phyloP scores from a whole-genome alignment of 139 green algal species.

The Tetradesmus obliquus region DNA sequence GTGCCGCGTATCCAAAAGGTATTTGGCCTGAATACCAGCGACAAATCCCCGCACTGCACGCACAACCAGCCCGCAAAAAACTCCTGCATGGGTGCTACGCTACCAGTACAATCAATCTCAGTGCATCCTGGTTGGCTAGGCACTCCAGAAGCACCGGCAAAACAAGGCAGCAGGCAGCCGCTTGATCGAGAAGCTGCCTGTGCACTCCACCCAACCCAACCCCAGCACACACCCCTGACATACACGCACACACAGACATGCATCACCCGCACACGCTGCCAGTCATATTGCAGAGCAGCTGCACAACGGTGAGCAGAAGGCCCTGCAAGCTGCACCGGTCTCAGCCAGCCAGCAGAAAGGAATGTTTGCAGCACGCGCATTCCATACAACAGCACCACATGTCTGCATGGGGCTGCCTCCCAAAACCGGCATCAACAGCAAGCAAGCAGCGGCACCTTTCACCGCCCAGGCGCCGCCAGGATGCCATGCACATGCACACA shows the following conservation, averaged over 20 bases:
- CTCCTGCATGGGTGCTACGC: neutral
- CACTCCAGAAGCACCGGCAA: neutral
- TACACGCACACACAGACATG: neutral
- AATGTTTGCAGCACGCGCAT: neutral
- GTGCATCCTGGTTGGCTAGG: neutral
- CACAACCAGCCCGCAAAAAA: neutral
- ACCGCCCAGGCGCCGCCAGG: neutral
- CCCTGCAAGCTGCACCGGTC: neutral
- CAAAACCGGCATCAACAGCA: neutral
- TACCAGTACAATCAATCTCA: neutral
- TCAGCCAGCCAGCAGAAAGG: neutral
- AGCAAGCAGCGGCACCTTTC: neutral
- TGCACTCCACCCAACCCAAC: neutral
- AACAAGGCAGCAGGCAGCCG: neutral
- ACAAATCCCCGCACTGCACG: neutral
- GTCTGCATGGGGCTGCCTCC: neutral
- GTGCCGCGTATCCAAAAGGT: neutral
- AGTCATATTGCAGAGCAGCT: neutral
- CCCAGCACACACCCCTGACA: neutral
- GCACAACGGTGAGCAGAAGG: neutral
- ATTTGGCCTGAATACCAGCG: neutral
- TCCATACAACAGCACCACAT: neutral
- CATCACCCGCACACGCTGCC: neutral
- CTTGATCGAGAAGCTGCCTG: neutral
- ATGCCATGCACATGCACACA: conserved; percentile 22